Evolutionary conservation across 495 filamentous ascomycete genomes (phyloP).

Genomic region (Penicillium argentinense): DNA sequence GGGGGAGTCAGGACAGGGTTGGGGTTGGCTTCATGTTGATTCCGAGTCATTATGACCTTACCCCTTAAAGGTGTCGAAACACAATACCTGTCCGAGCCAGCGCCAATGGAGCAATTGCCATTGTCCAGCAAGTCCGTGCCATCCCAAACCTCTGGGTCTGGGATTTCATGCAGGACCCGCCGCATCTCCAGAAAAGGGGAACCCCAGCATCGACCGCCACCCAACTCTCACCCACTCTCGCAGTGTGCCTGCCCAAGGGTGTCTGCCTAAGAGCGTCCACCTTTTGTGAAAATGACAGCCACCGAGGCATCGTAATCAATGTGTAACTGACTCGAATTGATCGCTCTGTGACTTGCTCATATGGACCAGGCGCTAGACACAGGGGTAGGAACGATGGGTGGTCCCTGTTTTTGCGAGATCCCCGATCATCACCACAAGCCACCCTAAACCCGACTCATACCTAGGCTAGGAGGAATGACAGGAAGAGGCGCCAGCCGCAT

Average conservation of each 20-base stretch:
- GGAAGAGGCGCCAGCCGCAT: too few species aligned
- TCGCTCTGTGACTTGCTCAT: slow-evolving; percentile 22
- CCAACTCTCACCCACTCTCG: background rate
- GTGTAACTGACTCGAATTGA: slow-evolving; percentile 8
- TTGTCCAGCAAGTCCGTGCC: background rate
- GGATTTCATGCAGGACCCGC: slow-evolving; percentile 22
- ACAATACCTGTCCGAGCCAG: too few species aligned
- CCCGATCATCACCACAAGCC: slow-evolving; percentile 15
- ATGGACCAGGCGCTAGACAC: too few species aligned
- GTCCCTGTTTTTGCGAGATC: slow-evolving; percentile 23
- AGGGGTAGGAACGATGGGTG: slow-evolving; percentile 17
- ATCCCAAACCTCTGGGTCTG: slow-evolving; percentile 8
- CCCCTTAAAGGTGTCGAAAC: background rate
- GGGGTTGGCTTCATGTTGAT: background rate
- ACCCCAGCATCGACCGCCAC: background rate
- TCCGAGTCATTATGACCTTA: background rate
- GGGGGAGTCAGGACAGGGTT: slow-evolving; percentile 2
- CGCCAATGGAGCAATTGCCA: background rate
- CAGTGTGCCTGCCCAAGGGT: background rate
- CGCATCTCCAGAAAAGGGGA: slow-evolving; percentile 22
- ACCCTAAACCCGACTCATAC: too few species aligned
- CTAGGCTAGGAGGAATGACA: too few species aligned
- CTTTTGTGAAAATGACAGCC: too few species aligned
- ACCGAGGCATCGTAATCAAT: slow-evolving; percentile 4
- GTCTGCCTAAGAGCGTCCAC: too few species aligned